Percentiles rank a stretch among this genome's conserved stretches.
Evolutionary conservation across 2,329 filamentous ascomycete genomes (phyloP).

Genomic region (Byssochlamys sp.): DNA sequence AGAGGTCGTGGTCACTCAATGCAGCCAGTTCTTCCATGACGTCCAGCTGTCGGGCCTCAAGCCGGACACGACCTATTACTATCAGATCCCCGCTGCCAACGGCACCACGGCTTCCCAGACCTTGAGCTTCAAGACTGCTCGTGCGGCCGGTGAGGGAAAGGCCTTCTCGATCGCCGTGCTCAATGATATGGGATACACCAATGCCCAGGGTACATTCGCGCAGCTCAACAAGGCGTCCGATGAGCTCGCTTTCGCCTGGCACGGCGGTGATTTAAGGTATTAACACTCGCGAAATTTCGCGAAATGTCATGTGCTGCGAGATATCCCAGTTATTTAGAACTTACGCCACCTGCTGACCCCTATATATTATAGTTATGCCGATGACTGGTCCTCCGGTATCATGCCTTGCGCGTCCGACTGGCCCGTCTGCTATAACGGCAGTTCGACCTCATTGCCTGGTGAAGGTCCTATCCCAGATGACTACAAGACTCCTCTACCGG

Average conservation of each 20-base stretch:
- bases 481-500: slow-evolving; percentile 38
- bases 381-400: slow-evolving; percentile 45
- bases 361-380: slow-evolving; percentile 29
- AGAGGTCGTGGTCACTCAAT: slow-evolving; percentile 38
- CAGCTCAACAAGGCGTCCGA: slow-evolving; percentile 33
- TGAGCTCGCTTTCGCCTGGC: slow-evolving; percentile 45
- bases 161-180: slow-evolving; percentile 40
- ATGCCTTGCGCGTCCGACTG: slow-evolving; percentile 39
- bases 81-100: slow-evolving; percentile 41
- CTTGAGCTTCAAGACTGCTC: slow-evolving; percentile 40
- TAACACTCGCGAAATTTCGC: no score
- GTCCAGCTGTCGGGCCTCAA: slow-evolving; percentile 36
- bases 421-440: slow-evolving; percentile 46
- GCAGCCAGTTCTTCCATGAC: slow-evolving; percentile 45
- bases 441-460: slow-evolving; percentile 31
- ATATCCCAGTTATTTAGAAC: no score
- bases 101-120: slow-evolving; percentile 41
- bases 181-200: slow-evolving; percentile 48
- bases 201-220: slow-evolving; percentile 40
- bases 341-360: no score
- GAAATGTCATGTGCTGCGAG: no score
- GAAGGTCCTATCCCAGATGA: slow-evolving; percentile 28
- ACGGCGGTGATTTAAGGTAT: slow-evolving; percentile 40
- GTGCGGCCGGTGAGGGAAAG: slow-evolving; percentile 32
- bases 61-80: slow-evolving; percentile 42